Evolutionary conservation across 2,329 filamentous ascomycete species (phyloP).

Genomic region (Xylariomycetidae sp.): DNA sequence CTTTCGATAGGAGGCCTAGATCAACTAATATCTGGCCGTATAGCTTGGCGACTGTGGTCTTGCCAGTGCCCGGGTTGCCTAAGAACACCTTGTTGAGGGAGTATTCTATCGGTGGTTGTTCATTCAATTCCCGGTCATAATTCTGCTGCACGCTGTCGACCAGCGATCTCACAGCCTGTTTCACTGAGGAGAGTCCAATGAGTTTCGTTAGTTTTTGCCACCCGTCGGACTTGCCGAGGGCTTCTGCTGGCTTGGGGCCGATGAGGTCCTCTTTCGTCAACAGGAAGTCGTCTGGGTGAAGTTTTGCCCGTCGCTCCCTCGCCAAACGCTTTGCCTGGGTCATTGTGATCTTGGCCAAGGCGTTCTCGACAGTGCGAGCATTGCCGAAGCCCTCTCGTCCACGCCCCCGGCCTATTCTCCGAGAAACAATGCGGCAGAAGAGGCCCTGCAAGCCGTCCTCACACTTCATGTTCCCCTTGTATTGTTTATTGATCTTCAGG

Average conservation of each 20-base stretch:
- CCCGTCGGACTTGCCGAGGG: conserved; percentile 8
- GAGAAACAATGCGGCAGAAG: conserved; percentile 55
- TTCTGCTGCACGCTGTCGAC: conserved; percentile 25
- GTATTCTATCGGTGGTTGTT: conserved; percentile 18
- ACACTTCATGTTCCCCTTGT: conserved; percentile 47
- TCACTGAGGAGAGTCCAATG: conserved; percentile 13
- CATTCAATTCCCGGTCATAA: conserved; percentile 21
- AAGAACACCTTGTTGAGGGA: conserved; percentile 24
- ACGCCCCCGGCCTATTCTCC: conserved; percentile 35
- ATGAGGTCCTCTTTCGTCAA: conserved; percentile 55
- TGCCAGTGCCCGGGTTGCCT: conserved; percentile 24
- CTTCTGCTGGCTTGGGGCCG: conserved; percentile 10
- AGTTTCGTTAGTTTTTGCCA: conserved; percentile 26
- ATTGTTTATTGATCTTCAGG: conserved; percentile 48
- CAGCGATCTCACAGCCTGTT: conserved; percentile 30
- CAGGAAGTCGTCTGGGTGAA: conserved; percentile 47
- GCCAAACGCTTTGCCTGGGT: conserved; percentile 4
- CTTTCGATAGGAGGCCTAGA: conserved; percentile 31
- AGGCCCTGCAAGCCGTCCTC: conserved; percentile 54
- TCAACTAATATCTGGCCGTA: conserved; percentile 23
- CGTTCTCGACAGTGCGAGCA: conserved; percentile 38
- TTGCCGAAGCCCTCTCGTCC: conserved; percentile 67
- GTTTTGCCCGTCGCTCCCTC: conserved; percentile 20
- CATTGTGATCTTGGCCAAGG: neutral
- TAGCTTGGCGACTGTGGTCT: conserved; percentile 25